phyloP scores from a whole-genome alignment of 2,329 filamentous ascomycete genomes.

The Fusarium stilboides region DNA sequence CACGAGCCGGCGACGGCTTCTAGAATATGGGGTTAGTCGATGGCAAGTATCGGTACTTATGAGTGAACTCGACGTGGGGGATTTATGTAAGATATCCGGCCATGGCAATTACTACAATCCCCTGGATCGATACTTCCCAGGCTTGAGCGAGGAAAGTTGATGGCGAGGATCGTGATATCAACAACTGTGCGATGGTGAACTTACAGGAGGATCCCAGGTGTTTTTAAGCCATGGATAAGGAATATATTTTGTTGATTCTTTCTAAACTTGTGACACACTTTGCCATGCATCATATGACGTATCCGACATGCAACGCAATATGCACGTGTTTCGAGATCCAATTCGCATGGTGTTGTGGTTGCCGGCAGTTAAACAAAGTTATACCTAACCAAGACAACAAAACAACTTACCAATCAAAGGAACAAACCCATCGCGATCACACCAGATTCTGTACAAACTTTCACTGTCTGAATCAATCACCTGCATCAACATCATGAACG shows the following conservation, averaged over 20 bases:
- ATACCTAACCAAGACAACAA: conserved; percentile 2
- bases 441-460: background rate
- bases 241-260: background rate
- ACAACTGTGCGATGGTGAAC: background rate
- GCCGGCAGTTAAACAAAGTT: conserved; percentile 31
- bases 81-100: conserved; percentile 35
- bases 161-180: background rate
- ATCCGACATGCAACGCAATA: background rate
- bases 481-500: background rate
- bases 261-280: background rate
- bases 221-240: too few species aligned
- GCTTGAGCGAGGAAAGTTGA: background rate
- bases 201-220: background rate
- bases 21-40: conserved; percentile 28
- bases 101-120: background rate
- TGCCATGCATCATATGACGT: conserved; percentile 9
- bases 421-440: background rate
- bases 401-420: background rate
- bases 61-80: conserved; percentile 8
- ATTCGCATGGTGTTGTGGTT: conserved; percentile 9
- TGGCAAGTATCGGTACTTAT: conserved; percentile 35
- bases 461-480: background rate
- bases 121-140: conserved; percentile 2
- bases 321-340: background rate
- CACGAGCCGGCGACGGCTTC: conserved; percentile 15